Conservation (phyloP, 2,329 filamentous ascomycete species). For the Cordyceps javanica region DNA sequence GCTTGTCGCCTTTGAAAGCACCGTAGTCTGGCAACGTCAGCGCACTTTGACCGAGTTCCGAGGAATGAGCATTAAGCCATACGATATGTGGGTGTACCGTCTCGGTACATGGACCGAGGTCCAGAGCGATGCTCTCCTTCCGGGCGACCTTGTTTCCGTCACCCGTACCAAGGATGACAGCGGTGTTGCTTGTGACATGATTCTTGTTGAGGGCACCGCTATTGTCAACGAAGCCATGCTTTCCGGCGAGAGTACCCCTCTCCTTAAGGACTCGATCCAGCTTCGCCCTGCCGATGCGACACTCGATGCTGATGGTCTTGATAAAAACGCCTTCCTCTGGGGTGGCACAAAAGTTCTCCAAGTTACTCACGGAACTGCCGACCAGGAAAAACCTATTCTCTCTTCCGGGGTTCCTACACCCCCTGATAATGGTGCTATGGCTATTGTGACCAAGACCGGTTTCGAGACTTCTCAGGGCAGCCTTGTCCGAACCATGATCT, state of each 20-base stretch:
- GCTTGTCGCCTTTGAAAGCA: conserved; percentile 96
- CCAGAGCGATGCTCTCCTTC: conserved; percentile 84
- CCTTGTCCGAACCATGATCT: conserved; percentile 98
- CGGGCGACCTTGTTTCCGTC: conserved; percentile 88
- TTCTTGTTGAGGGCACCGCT: conserved; percentile 86
- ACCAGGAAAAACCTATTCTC: conserved; percentile 65
- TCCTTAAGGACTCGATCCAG: conserved; percentile 93
- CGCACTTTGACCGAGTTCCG: conserved; percentile 93
- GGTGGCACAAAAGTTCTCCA: conserved; percentile 97
- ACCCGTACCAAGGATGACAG: conserved; percentile 93
- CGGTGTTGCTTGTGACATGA: conserved; percentile 94
- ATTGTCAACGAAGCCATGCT: conserved; percentile 99
- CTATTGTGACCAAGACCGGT: conserved; percentile 91
- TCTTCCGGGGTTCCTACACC: conserved; percentile 73
- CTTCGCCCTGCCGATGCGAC: conserved; percentile 74
- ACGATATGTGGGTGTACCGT: conserved; percentile 87
- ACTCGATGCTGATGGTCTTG: conserved; percentile 83
- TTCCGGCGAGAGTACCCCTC: conserved; percentile 92
- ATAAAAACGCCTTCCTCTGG: conserved; percentile 95
- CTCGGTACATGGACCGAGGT: conserved; percentile 83
- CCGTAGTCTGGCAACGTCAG: conserved; percentile 98
- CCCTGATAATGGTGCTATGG: conserved; percentile 89
- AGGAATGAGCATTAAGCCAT: conserved; percentile 99
- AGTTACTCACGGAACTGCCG: conserved; percentile 77
- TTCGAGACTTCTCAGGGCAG: conserved; percentile 98